Base-by-base conservation (phyloP, 2,329 filamentous ascomycete species). In the Penicillium sumatraense region DNA sequence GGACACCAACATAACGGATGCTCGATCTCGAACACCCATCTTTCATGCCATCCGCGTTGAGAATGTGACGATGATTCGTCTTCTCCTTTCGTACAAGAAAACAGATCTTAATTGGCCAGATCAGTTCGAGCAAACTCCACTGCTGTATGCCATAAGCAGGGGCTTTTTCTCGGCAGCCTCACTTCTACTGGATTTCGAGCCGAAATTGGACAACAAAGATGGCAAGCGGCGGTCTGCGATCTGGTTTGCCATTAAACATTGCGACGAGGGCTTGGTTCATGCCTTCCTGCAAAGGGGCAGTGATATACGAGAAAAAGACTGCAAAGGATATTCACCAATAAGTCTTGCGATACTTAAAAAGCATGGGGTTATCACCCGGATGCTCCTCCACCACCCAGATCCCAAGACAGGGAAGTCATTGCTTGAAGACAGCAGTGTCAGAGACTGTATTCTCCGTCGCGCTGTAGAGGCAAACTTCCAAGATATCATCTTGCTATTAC, bases 401-500 rank as follows among this genome's bases (percentile, higher is more conserved):
- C 29, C 21, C 18, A 18, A 27, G 4, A 26, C 31, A 16, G 21
- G 33, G 16, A 49, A 49, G 46, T 6, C 31, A 21, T 24, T 49
- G 27, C 29, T 36, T 16, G n/a, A 35, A n/a, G 46, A 49, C 27
- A 20, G 2, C 7, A 27, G n/a, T 49, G 10, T 26, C 46, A 51
- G 49, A 35, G 27, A 51, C 27, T 26, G 38, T 51, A 26, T 26
- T 31, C 50, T 52, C 41, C 26, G 31, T 20, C 24, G 18, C 21
- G 50, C 50, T 36, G 31, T 47, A 52, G 23, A 40, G 36, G 18
- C 18, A 14, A 20, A 40, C 24, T 33, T 53, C 18, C 44, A 41
- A 48, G 51, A 53, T 42, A 27, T 53, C 35, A 21, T 53, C 51
- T n/a, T 27, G 24, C 42, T 53, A 48, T 44, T 53, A 23, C 21